Evolutionary conservation across 1,284 basidiomycete genomes (phyloP).

Genomic region (Puccinia polysora): DNA sequence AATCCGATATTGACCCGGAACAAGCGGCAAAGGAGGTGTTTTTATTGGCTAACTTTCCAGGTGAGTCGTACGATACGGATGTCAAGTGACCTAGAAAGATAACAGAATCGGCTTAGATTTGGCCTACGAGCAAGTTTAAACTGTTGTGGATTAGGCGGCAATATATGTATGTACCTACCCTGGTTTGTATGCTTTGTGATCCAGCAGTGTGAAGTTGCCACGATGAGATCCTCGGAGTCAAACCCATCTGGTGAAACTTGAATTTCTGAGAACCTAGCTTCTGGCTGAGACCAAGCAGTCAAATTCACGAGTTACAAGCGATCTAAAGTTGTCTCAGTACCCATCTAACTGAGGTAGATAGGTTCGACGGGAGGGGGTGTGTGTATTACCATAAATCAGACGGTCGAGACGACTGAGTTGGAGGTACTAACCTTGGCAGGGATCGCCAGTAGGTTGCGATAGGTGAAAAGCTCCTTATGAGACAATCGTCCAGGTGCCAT

Average conservation of each 20-base stretch:
- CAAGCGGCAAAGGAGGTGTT: constrained; percentile 45
- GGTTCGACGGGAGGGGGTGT: too few relatives aligned
- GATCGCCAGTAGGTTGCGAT: constrained; percentile 18
- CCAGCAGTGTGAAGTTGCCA: constrained; percentile 23
- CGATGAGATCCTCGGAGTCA: constrained; percentile 28
- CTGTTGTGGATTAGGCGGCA: background rate
- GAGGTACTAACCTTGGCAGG: constrained; percentile 16
- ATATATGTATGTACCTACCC: constrained; percentile 47
- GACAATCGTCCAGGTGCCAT: background rate
- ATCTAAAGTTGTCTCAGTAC: too few relatives aligned
- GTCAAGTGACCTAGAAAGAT: constrained; percentile 46
- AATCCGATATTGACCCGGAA: constrained; percentile 45
- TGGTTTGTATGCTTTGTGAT: constrained; percentile 81
- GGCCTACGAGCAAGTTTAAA: background rate
- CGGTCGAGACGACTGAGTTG: too few relatives aligned
- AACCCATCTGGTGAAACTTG: constrained; percentile 15
- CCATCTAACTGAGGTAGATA: too few relatives aligned
- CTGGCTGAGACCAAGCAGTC: constrained; percentile 1
- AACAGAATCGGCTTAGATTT: background rate
- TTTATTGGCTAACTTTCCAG: constrained; percentile 47
- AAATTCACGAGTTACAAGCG: background rate
- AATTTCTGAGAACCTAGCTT: constrained; percentile 27
- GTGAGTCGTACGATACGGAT: constrained; percentile 45
- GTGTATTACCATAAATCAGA: too few relatives aligned
- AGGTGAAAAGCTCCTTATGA: constrained; percentile 3